Evolutionary conservation across 1,284 basidiomycete genomes (phyloP).

Genomic region (Phellopilus nigrolimitatus): DNA sequence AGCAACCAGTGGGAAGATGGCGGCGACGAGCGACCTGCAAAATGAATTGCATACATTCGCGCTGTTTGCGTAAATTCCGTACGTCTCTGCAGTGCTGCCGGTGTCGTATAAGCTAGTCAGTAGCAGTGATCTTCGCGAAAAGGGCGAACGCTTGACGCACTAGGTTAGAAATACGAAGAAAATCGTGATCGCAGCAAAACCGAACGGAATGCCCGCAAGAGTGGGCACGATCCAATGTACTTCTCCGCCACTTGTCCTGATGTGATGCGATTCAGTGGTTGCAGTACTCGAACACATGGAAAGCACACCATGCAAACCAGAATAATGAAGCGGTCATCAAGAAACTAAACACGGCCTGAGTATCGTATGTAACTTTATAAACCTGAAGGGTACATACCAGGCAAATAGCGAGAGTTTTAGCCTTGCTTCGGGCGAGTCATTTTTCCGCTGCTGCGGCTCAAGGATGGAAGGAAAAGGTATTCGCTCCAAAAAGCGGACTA

Average conservation of each 20-base stretch:
- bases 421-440: constrained; percentile 15
- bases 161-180: constrained; percentile 1
- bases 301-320: constrained; percentile 28
- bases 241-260: constrained; percentile 26
- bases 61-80: constrained; percentile 26
- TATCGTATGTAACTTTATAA: neutral
- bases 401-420: constrained; percentile 19
- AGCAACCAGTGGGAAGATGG: constrained; percentile 25
- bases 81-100: constrained; percentile 23
- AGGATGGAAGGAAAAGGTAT: constrained; percentile 22
- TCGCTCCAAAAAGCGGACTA: constrained; percentile 9
- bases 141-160: constrained; percentile 10
- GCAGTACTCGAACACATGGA: neutral
- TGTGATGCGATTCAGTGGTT: no score
- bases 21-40: constrained; percentile 24
- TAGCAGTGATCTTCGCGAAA: neutral
- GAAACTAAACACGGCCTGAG: neutral
- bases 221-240: constrained; percentile 27
- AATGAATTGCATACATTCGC: constrained; percentile 25
- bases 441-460: neutral
- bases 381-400: constrained; percentile 9
- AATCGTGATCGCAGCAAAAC: constrained; percentile 21
- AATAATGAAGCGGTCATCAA: constrained; percentile 26
- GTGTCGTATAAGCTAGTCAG: neutral
- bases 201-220: constrained; percentile 27